Conservation (phyloP, 345 rosid genomes). For the Corymbia maculata region DNA sequence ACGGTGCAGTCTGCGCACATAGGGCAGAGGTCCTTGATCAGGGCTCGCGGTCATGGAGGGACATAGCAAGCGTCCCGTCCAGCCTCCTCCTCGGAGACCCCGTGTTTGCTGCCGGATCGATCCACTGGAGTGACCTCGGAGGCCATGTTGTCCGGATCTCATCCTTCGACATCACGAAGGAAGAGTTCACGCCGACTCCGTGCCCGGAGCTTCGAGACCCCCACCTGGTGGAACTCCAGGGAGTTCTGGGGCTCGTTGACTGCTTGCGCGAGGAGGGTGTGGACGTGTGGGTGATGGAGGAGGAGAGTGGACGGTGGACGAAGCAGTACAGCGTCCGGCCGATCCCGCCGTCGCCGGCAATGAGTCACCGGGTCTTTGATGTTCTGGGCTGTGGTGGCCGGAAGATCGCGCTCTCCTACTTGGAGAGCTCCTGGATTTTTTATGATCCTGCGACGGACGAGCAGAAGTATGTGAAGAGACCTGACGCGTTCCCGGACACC, state of each 20-base stretch:
- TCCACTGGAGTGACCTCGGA: not conserved
- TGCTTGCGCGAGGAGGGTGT: not conserved
- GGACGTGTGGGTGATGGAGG: not conserved
- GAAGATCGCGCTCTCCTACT: not conserved
- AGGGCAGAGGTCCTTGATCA: not conserved
- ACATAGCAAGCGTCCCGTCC: not conserved
- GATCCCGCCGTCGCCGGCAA: not conserved
- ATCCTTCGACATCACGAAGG: not conserved
- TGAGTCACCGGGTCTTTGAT: not conserved
- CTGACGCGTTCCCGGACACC: too few species aligned
- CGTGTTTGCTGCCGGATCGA: not conserved
- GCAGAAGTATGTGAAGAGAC: too few species aligned
- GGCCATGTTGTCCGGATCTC: not conserved
- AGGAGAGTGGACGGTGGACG: not conserved
- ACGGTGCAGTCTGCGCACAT: not conserved
- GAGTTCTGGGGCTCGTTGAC: not conserved
- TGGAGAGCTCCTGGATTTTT: not conserved
- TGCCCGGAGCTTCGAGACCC: not conserved
- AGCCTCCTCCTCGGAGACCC: not conserved
- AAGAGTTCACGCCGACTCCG: not conserved
- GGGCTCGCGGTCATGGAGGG: not conserved
- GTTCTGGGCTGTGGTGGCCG: not conserved
- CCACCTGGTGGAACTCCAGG: not conserved
- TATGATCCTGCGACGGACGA: not conserved
- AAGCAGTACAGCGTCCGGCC: not conserved